Base-by-base conservation (phyloP, 164 flowering plant genomes). In the Vitis riparia region DNA sequence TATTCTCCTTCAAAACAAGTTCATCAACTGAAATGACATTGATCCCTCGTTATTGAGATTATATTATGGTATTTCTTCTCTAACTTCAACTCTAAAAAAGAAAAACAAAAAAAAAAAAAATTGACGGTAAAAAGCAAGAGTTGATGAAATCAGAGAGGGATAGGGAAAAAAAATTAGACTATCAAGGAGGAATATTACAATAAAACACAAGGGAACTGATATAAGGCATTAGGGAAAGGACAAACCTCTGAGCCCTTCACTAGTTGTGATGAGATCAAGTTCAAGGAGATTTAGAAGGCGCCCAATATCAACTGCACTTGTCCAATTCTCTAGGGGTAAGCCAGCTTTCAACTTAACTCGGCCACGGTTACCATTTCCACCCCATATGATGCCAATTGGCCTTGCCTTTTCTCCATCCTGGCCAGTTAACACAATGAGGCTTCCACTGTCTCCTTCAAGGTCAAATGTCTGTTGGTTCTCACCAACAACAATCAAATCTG, bases 301-400 rank as follows among this genome's bases (percentile, higher is more conserved):
- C 8, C 93, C 88, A 37, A 89, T 87, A 75, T 89, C 93, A 73
- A 89, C 93, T 1, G 91, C 93, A 75, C 89, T 89, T 0, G 93
- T 89, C 93, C 93, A 89, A 69, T 87, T 87, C 55, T 85, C 91
- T 15, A 91, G 91, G 61, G 89, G 82, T 57, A 81, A 81, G 13
- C 93, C 93, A 70, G 84, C 74, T 77, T 85, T 87, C 17, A 89
- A 68, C 61, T 89, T 89, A n/a, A 89, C 85, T 29, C 93, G 77
- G 7, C 93, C 91, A 47, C 91, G 79, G 73, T 86, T 89, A 68
- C 89, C 89, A 44, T 91, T 87, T 56, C 91, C 91, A 70, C 93
- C 93, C 93, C 93, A 89, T 58, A 89, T 89, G 56, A 89, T 89
- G 62, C 93, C 93, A 63, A 87, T 80, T n/a, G 93, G 91, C 17